Percentiles rank a stretch among this genome's conserved stretches.
These are phyloP conservation scores for Exobasidium cylindrosporum DNA, from an alignment of 1,284 basidiomycete genomes.

Conservation along the genomic window DNA sequence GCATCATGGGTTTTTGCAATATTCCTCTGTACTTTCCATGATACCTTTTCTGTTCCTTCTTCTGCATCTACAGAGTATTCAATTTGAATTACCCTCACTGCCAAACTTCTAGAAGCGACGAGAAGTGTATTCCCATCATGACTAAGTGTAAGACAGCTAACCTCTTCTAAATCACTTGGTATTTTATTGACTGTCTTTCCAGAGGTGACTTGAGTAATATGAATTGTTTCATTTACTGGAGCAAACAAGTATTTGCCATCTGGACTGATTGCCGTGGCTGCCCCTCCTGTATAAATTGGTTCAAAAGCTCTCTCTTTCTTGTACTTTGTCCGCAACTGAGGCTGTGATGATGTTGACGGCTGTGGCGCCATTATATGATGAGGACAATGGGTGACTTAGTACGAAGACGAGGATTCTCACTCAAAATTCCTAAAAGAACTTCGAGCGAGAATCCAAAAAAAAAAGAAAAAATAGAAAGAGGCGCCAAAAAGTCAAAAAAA, in stretches of 20 bases:
- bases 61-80: slow-evolving; percentile 28
- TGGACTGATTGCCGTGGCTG: slow-evolving; percentile 66
- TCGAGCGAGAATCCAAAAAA: too few species aligned
- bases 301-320: slow-evolving; percentile 26
- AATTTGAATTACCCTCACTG: slow-evolving; percentile 60
- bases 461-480: too few species aligned
- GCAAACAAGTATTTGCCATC: slow-evolving; percentile 80
- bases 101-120: slow-evolving; percentile 59
- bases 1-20: slow-evolving; percentile 82
- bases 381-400: too few species aligned
- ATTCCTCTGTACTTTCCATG: slow-evolving; percentile 62
- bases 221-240: slow-evolving; percentile 78
- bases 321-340: slow-evolving; percentile 10
- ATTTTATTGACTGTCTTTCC: slow-evolving; percentile 77
- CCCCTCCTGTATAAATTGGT: slow-evolving; percentile 53
- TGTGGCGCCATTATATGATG: not conserved
- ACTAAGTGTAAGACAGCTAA: slow-evolving; percentile 58
- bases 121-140: slow-evolving; percentile 56
- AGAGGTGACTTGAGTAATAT: slow-evolving; percentile 74
- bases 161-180: slow-evolving; percentile 63
- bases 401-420: too few species aligned
- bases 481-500: too few species aligned
- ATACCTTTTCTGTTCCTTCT: slow-evolving; percentile 13
- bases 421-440: too few species aligned
- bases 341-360: not conserved